Percentiles rank a stretch among this genome's conserved stretches.
Conservation (phyloP, 352 stramenopile species). For the Phytophthora sp. region DNA sequence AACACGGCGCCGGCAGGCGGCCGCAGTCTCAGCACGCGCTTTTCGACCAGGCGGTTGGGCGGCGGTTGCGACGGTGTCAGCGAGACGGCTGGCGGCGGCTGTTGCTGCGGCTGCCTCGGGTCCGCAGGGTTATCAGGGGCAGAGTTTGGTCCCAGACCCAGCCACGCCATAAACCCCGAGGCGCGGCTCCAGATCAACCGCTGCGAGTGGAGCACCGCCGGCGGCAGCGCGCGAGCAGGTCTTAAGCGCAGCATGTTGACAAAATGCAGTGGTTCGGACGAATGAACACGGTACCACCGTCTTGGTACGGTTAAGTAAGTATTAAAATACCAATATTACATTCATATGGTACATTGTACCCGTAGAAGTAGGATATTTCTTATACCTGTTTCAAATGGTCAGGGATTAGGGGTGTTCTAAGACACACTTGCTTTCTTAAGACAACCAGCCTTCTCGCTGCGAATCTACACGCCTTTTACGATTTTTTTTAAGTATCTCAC, state of each 20-base stretch:
- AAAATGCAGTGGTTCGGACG: constrained; percentile 5
- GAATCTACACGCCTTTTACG: too few relatives aligned
- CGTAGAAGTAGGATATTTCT: too few relatives aligned
- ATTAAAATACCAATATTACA: too few relatives aligned
- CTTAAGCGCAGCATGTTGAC: constrained; percentile 33
- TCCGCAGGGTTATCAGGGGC: not conserved
- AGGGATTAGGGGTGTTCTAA: too few relatives aligned
- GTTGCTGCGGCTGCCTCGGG: not conserved
- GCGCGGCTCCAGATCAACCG: constrained; percentile 44
- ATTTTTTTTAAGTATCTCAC: too few relatives aligned
- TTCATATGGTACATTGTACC: too few relatives aligned
- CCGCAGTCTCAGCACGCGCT: constrained; percentile 18
- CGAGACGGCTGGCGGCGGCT: not conserved
- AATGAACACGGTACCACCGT: not conserved
- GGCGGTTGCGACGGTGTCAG: not conserved
- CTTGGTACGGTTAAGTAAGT: constrained; percentile 7
- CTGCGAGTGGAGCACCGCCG: constrained; percentile 19
- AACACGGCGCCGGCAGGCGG: constrained; percentile 1
- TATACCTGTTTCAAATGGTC: too few relatives aligned
- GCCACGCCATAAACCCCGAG: constrained; percentile 47
- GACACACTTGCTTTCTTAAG: too few relatives aligned
- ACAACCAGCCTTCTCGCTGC: too few relatives aligned
- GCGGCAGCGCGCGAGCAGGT: constrained; percentile 6
- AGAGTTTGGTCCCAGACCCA: constrained; percentile 25
- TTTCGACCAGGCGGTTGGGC: constrained; percentile 16